Base-by-base conservation (phyloP, 2,329 filamentous ascomycete species). In the Sordariomycetes sp. region DNA sequence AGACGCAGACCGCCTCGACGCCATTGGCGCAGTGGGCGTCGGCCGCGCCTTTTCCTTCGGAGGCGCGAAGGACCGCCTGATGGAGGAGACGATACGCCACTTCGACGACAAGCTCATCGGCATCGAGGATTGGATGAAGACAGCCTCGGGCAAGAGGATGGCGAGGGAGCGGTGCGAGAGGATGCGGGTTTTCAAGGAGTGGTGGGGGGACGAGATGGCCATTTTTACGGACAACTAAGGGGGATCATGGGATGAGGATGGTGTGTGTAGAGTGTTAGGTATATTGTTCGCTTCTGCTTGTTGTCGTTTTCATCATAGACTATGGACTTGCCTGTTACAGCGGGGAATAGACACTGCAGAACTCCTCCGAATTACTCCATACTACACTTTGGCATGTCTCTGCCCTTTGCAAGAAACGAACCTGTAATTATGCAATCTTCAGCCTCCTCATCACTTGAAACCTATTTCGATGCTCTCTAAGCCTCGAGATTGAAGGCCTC, bases 1-100 rank as follows among this genome's bases (percentile, higher is more conserved):
- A 71, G 92, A 96, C 69, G 91, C 91, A 3, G 92, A 96, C 72
- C 78, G 91, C 7, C 75, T 97, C n/a, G 92, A 97, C 71, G 88
- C 90, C 3, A 84, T 96, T 54, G 92, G 91, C 1, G 89, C 88
- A 0, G 81, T 96, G 34, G 92, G 92, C 0, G 85, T 96, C 58
- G 91, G 82, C 2, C 76, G 92, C 51, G 82, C 66, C 7, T 74
- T 74, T 62, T 65, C 70, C 3, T 96, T 84, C 67, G 82, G 86
- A 0, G 90, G 86, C 0, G 85, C 84, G 12, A 82, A 78, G 68
- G 68, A 69, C 4, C 72, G 74, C 25, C 78, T 75, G 51, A 72
- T 95, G 76, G 76, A 76, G 45, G 79, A 82, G 53, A 82, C 84
- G 6, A 80, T 95, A 60, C 75, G 80, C 53, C 89, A 95, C 73